Conservation (phyloP, 176 grass and related monocot species). For the Hsuehochloa calcarea region DNA sequence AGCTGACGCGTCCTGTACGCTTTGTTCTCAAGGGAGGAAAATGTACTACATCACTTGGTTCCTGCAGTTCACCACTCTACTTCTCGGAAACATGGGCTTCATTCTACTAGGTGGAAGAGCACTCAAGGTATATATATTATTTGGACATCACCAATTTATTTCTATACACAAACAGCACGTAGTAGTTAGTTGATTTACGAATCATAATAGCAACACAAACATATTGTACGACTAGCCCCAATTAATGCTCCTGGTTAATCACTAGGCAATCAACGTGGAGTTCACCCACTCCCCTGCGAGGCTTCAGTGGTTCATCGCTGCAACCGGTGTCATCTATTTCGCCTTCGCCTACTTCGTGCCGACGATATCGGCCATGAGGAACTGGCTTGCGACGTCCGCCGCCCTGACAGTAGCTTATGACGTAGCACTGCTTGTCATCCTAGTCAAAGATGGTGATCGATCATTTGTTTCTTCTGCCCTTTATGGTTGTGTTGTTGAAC, state of each 20-base stretch:
- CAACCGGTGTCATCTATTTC: constrained; percentile 58
- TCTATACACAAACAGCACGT: too few relatives aligned
- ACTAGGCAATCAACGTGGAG: constrained; percentile 66
- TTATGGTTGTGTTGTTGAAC: neutral
- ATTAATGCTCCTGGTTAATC: neutral
- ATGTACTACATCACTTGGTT: constrained; percentile 84
- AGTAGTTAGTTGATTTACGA: neutral
- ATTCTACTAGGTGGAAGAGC: constrained; percentile 77
- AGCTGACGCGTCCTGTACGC: neutral
- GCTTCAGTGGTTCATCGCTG: constrained; percentile 60
- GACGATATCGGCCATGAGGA: constrained; percentile 81
- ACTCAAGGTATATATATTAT: constrained; percentile 54
- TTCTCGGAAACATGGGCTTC: constrained; percentile 84
- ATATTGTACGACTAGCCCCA: neutral
- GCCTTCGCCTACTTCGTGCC: constrained; percentile 83
- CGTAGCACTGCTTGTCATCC: constrained; percentile 50
- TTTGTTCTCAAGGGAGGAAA: constrained; percentile 47
- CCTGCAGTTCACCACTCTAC: constrained; percentile 69
- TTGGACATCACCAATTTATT: neutral
- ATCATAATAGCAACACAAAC: neutral
- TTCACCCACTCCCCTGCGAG: constrained; percentile 52
- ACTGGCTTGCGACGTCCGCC: constrained; percentile 76
- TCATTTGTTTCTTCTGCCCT: neutral
- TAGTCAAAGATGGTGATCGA: constrained; percentile 58
- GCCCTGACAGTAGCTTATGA: constrained; percentile 55